These are phyloP conservation scores for Heteromeles arbutifolia DNA, from an alignment of 306 rosid species.

Conservation along the genomic window DNA sequence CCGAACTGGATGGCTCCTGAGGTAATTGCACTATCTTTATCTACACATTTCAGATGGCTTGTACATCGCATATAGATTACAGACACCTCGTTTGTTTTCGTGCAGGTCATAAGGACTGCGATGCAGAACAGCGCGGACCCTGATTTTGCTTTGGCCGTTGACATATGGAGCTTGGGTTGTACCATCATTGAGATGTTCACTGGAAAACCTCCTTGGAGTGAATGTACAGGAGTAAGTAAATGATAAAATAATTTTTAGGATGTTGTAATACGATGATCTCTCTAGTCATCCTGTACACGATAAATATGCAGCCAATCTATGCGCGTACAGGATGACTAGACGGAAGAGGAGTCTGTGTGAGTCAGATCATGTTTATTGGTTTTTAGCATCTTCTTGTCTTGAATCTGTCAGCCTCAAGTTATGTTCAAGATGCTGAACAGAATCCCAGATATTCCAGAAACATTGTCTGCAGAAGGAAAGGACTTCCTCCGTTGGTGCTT, in stretches of 20 bases:
- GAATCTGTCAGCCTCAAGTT: conserved; percentile 65
- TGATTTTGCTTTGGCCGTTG: conserved; percentile 65
- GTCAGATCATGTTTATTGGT: too few species aligned
- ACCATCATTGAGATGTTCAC: conserved; percentile 86
- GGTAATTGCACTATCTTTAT: conserved; percentile 33
- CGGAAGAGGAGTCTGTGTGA: too few species aligned
- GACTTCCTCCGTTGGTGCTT: conserved; percentile 79
- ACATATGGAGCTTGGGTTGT: conserved; percentile 96
- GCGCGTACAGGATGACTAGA: too few species aligned
- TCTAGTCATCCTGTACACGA: too few species aligned
- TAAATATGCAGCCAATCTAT: too few species aligned
- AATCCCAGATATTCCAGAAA: conserved; percentile 68
- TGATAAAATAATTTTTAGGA: neutral
- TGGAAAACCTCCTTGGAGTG: conserved; percentile 93
- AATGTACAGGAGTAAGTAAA: conserved; percentile 62
- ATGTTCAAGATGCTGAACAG: conserved; percentile 85
- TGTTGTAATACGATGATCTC: too few species aligned
- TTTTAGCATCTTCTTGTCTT: neutral
- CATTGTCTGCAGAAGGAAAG: conserved; percentile 64
- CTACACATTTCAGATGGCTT: conserved; percentile 5
- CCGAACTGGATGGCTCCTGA: conserved; percentile 99
- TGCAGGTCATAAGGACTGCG: conserved; percentile 78
- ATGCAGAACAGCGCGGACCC: conserved; percentile 58
- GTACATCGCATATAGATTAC: neutral
- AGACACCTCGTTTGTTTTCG: conserved; percentile 7